Conservation (phyloP, 371 early-diverging fungal species). For the Mortierella sp. region DNA sequence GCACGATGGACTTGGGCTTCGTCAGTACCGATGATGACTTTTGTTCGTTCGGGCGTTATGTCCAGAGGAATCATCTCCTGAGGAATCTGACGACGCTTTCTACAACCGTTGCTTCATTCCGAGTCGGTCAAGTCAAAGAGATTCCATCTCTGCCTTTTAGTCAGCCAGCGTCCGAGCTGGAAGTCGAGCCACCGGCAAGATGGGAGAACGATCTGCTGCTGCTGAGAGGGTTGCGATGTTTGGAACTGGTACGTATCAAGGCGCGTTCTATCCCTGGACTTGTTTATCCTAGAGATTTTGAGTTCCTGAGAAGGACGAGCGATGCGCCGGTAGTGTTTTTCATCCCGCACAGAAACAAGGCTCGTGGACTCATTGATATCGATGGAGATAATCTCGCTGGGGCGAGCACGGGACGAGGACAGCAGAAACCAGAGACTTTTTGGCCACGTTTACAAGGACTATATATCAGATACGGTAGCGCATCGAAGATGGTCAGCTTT, state of each 20-base stretch:
- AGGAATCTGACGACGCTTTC: constrained; percentile 11
- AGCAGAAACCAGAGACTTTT: constrained; percentile 1
- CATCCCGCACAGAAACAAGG: background rate
- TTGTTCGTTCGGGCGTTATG: background rate
- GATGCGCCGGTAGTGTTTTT: background rate
- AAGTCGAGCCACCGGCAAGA: background rate
- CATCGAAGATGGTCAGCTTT: no score
- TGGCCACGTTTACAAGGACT: constrained; percentile 14
- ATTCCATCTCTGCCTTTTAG: constrained; percentile 2
- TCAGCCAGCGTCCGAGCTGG: background rate
- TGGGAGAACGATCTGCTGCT: constrained; percentile 10
- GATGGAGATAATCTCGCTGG: background rate
- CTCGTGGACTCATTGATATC: background rate
- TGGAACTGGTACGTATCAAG: constrained; percentile 7
- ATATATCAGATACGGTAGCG: background rate
- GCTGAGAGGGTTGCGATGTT: background rate
- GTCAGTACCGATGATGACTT: background rate
- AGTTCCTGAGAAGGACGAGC: constrained; percentile 17
- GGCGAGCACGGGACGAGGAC: background rate
- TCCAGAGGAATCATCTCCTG: constrained; percentile 12
- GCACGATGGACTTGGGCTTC: constrained; percentile 10
- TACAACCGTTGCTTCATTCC: background rate
- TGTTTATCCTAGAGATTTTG: constrained; percentile 26
- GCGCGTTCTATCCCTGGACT: background rate
- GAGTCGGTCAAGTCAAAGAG: constrained; percentile 15